Evolutionary conservation across 1,284 basidiomycete species (phyloP).

Genomic region (Pulchroboletus neoregius): DNA sequence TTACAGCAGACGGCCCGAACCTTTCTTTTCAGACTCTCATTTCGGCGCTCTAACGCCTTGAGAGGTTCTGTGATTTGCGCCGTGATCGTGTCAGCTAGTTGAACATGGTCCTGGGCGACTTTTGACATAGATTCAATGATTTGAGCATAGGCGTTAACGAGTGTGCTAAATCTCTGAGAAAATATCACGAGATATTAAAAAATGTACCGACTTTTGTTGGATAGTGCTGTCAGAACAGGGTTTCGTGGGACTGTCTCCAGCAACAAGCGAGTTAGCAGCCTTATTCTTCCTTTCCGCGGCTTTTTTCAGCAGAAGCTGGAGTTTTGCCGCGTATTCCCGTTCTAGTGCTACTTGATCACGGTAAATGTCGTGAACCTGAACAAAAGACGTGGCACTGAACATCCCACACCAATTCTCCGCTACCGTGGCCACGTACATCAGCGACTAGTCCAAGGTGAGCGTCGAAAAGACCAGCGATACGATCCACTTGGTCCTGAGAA

Average conservation of each 20-base stretch:
- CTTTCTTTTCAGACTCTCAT: constrained; percentile 67
- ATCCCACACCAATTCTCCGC: constrained; percentile 1
- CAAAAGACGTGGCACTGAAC: constrained; percentile 4
- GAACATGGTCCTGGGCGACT: constrained; percentile 64
- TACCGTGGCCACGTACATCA: constrained; percentile 45
- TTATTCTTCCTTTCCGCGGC: constrained; percentile 67
- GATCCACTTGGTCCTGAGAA: constrained; percentile 55
- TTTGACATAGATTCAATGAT: constrained; percentile 58
- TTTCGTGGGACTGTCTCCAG: constrained; percentile 68
- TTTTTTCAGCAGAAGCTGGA: constrained; percentile 62
- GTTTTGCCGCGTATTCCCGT: constrained; percentile 69
- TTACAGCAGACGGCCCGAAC: constrained; percentile 30
- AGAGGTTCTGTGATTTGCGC: constrained; percentile 64
- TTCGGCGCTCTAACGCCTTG: constrained; percentile 53
- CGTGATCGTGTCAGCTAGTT: constrained; percentile 58
- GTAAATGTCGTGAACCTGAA: constrained; percentile 68
- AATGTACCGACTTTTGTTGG: constrained; percentile 49
- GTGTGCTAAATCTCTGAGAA: constrained; percentile 47
- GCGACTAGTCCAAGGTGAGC: constrained; percentile 58
- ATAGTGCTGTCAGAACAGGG: constrained; percentile 51
- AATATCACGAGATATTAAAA: neutral
- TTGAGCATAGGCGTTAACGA: constrained; percentile 62
- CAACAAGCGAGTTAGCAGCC: constrained; percentile 48
- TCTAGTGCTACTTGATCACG: constrained; percentile 63
- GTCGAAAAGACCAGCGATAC: constrained; percentile 50